These are phyloP conservation scores for Clavariopsis aquatica DNA, from an alignment of 495 filamentous ascomycete species.

Conservation along the genomic window DNA sequence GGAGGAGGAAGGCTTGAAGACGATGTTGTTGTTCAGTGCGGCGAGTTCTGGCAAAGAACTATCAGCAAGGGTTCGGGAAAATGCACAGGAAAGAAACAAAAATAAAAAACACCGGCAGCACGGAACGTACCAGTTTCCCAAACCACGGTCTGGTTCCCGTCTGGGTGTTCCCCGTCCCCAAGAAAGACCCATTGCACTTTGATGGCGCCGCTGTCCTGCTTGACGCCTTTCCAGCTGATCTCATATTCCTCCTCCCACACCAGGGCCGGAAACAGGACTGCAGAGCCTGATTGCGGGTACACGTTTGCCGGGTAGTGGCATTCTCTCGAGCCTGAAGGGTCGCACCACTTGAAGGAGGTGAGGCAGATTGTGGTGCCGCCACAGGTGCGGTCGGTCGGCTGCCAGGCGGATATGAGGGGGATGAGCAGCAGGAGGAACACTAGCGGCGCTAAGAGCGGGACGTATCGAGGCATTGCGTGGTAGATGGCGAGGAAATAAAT, in stretches of 20 bases:
- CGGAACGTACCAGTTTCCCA: neutral
- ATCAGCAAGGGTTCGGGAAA: neutral
- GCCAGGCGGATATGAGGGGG: neutral
- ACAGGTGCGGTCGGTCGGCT: neutral
- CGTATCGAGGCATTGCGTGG: neutral
- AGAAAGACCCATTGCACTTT: neutral
- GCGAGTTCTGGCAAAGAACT: neutral
- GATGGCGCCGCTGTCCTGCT: neutral
- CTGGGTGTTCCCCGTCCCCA: neutral
- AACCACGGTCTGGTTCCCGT: neutral
- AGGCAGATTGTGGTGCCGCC: neutral
- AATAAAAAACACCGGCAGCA: neutral
- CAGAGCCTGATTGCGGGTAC: neutral
- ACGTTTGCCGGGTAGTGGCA: neutral
- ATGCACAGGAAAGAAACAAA: neutral
- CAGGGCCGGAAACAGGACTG: neutral
- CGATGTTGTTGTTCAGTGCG: neutral
- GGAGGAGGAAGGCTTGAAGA: neutral
- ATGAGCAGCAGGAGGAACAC: neutral
- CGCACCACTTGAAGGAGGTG: neutral
- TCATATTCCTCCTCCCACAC: constrained; percentile 2
- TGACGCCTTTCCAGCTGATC: neutral
- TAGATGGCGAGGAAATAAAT: neutral
- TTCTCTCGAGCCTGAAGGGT: neutral
- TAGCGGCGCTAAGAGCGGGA: neutral